Percentiles rank a stretch among this genome's conserved stretches.
These are phyloP conservation scores for Cordyceps sp. DNA, from an alignment of 2,329 filamentous ascomycete species.

Conservation along the genomic window DNA sequence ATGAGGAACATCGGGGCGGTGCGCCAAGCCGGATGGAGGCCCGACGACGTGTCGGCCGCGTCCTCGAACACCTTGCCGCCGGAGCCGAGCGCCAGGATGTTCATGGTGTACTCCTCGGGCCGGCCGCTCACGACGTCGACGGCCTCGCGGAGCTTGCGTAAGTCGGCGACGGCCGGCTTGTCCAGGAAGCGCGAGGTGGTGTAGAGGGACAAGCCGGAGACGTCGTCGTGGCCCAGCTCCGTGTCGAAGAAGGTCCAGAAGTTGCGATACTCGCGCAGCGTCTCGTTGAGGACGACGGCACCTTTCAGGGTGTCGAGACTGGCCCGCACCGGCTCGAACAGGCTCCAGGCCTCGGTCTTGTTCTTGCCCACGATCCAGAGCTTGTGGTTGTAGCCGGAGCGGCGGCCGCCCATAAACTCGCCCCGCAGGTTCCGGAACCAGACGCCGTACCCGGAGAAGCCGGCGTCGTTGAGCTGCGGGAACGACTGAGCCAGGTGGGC, in stretches of 20 bases:
- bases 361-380: constrained; percentile 12
- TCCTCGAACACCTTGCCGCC: constrained; percentile 14
- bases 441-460: constrained; percentile 12
- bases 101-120: constrained; percentile 7
- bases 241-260: constrained; percentile 15
- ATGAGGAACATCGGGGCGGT: constrained; percentile 7
- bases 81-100: constrained; percentile 11
- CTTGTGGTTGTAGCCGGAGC: constrained; percentile 12
- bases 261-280: constrained; percentile 9
- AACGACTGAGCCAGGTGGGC: constrained; percentile 13
- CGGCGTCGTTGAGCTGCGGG: constrained; percentile 13
- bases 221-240: constrained; percentile 9
- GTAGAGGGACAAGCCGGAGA: constrained; percentile 7
- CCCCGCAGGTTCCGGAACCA: constrained; percentile 11
- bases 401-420: constrained; percentile 8
- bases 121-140: constrained; percentile 11
- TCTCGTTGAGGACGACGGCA: constrained; percentile 8
- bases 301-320: constrained; percentile 5
- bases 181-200: constrained; percentile 13
- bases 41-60: constrained; percentile 8
- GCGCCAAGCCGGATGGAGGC: constrained; percentile 13
- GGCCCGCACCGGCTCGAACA: constrained; percentile 6
- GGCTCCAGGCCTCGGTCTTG: constrained; percentile 7
- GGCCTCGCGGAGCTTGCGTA: constrained; percentile 6
- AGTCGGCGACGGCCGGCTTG: constrained; percentile 6